phyloP scores from a whole-genome alignment of 257 asterid genomes.

The Solanum dulcamara region DNA sequence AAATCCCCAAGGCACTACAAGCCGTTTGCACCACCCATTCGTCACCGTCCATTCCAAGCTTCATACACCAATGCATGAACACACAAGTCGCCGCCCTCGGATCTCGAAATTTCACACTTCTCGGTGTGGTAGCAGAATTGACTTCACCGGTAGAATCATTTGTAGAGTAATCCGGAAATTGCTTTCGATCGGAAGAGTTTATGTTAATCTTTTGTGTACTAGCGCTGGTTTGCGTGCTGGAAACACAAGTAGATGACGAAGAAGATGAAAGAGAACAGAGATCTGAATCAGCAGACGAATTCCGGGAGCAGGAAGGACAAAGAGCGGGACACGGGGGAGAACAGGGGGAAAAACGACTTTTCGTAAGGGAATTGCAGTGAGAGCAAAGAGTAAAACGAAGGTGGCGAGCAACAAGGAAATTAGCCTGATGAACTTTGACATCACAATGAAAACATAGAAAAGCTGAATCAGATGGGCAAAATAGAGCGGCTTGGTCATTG shows the following conservation, averaged over 20 bases:
- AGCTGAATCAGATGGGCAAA: slow-evolving; percentile 51
- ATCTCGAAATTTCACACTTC: not conserved
- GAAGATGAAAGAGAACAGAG: slow-evolving; percentile 11
- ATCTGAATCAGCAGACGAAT: not conserved
- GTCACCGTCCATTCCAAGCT: slow-evolving; percentile 23
- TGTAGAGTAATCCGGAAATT: not conserved
- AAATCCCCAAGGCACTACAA: slow-evolving; percentile 16
- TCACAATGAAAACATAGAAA: slow-evolving; percentile 51
- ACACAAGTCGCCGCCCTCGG: slow-evolving; percentile 21
- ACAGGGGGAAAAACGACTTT: not conserved
- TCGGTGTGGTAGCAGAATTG: not conserved
- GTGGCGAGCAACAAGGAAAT: slow-evolving; percentile 62
- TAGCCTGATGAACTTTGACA: slow-evolving; percentile 39
- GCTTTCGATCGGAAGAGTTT: not conserved
- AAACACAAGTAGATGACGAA: slow-evolving; percentile 24
- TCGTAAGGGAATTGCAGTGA: slow-evolving; percentile 11
- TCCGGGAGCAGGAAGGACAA: slow-evolving; percentile 19
- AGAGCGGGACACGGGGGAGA: not conserved
- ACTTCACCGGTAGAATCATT: not conserved
- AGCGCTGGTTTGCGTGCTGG: slow-evolving; percentile 20
- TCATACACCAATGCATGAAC: slow-evolving; percentile 36
- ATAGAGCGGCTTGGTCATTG: slow-evolving; percentile 23
- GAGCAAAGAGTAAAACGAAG: slow-evolving; percentile 31
- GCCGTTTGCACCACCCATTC: slow-evolving; percentile 10
- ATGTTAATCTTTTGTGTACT: not conserved